These are phyloP conservation scores for Coniosporium tulheliwenetii DNA, from an alignment of 2,329 filamentous ascomycete species.

Conservation along the genomic window DNA sequence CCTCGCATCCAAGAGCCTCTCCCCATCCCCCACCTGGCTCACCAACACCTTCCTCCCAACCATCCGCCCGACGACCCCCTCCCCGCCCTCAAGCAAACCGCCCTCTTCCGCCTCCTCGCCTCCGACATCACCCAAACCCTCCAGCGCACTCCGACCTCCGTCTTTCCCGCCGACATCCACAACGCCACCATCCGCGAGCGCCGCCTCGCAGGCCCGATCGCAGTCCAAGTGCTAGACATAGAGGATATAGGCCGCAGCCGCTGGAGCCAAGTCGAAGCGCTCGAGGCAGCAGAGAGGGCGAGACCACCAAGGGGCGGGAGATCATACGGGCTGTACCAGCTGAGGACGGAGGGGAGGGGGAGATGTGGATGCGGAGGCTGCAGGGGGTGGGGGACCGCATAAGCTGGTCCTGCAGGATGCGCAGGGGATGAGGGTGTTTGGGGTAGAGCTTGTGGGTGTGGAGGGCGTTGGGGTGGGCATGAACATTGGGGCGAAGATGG, in stretches of 20 bases:
- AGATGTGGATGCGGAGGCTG: conserved; percentile 9
- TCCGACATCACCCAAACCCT: conserved; percentile 57
- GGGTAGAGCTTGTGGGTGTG: conserved; percentile 54
- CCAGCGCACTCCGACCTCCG: conserved; percentile 20
- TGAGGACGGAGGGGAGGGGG: conserved; percentile 16
- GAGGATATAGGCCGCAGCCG: conserved; percentile 66
- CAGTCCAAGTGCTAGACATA: conserved; percentile 73
- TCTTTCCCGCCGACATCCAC: conserved; percentile 43
- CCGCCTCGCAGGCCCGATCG: conserved; percentile 43
- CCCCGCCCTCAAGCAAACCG: conserved; percentile 60
- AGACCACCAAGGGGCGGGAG: conserved; percentile 61
- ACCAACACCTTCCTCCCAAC: conserved; percentile 39
- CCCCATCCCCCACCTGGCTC: conserved; percentile 47
- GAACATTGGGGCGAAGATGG: conserved; percentile 66
- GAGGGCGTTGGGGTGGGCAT: conserved; percentile 49
- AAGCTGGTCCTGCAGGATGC: conserved; percentile 73
- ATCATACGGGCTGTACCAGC: conserved; percentile 57
- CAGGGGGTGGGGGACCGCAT: conserved; percentile 44
- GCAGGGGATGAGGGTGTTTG: conserved; percentile 52
- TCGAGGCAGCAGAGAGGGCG: conserved; percentile 61
- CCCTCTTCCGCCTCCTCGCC: conserved; percentile 63
- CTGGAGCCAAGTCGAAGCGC: conserved; percentile 76
- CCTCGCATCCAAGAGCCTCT: conserved; percentile 37
- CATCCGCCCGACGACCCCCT: conserved; percentile 43
- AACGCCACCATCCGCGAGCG: conserved; percentile 39